These are phyloP conservation scores for Elongisporangium anandrum DNA, from an alignment of 352 stramenopile genomes.

Conservation along the genomic window DNA sequence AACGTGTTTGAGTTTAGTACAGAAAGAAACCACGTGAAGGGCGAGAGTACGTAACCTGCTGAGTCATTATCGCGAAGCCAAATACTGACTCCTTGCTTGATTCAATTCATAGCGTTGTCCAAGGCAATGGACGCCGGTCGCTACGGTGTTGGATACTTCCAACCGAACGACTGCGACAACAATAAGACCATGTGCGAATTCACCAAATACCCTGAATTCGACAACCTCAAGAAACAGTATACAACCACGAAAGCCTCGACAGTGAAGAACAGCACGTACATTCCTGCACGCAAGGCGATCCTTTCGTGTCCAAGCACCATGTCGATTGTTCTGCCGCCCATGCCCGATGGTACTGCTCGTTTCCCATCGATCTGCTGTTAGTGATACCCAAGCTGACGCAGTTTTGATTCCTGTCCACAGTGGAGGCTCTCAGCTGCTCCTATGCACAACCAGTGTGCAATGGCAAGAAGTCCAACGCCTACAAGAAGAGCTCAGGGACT, in stretches of 20 bases:
- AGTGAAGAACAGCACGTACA: constrained; percentile 33
- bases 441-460: constrained; percentile 32
- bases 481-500: constrained; percentile 8
- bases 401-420: constrained; percentile 7
- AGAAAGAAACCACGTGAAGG: constrained; percentile 51
- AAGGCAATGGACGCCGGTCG: constrained; percentile 47
- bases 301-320: constrained; percentile 43
- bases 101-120: constrained; percentile 20
- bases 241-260: constrained; percentile 42
- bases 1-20: constrained; percentile 82
- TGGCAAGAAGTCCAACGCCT: constrained; percentile 38
- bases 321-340: constrained; percentile 29
- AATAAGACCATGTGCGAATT: constrained; percentile 41
- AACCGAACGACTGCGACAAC: constrained; percentile 55
- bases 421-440: constrained; percentile 32
- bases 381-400: neutral
- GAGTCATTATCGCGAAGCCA: too few relatives aligned
- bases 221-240: constrained; percentile 46
- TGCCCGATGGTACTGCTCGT: constrained; percentile 18
- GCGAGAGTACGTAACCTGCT: constrained; percentile 20
- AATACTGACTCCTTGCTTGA: too few relatives aligned
- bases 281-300: constrained; percentile 23
- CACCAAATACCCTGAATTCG: constrained; percentile 49
- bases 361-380: neutral
- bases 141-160: constrained; percentile 65